Evolutionary conservation across 1,139 yeast genomes (phyloP).

Genomic region (Wickerhamomyces sp.): DNA sequence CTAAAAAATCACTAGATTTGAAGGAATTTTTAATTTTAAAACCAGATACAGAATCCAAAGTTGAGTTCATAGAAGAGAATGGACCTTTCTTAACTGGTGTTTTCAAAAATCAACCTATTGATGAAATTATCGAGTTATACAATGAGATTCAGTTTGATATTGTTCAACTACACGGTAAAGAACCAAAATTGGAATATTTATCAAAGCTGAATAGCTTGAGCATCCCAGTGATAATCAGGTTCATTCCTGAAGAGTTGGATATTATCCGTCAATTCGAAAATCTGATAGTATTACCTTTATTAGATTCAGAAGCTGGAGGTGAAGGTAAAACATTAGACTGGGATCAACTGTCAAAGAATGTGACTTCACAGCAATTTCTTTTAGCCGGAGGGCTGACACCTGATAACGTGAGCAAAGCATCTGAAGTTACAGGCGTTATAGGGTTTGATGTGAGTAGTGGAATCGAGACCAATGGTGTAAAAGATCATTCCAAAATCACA

Average conservation of each 20-base stretch:
- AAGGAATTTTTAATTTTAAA: constrained; percentile 8
- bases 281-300: constrained; percentile 44
- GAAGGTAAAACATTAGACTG: constrained; percentile 81
- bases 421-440: constrained; percentile 44
- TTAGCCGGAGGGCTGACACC: constrained; percentile 91
- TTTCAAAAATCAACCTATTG: constrained; percentile 73
- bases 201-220: constrained; percentile 26
- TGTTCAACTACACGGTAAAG: constrained; percentile 88
- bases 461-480: constrained; percentile 72
- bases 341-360: constrained; percentile 37
- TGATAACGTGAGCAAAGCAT: constrained; percentile 58
- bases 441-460: constrained; percentile 98
- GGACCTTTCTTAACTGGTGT: constrained; percentile 88
- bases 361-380: constrained; percentile 44
- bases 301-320: constrained; percentile 91
- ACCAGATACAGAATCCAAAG: not conserved
- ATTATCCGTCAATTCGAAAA: constrained; percentile 13
- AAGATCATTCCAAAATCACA: constrained; percentile 60
- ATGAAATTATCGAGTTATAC: constrained; percentile 50
- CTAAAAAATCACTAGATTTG: constrained; percentile 16
- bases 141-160: constrained; percentile 57
- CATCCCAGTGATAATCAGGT: constrained; percentile 70
- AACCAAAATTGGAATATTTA: constrained; percentile 54
- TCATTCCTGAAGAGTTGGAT: constrained; percentile 52
- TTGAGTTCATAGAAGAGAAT: constrained; percentile 36